Evolutionary conservation across 1,284 basidiomycete species (phyloP).

Genomic region (Trichosporon asahii): DNA sequence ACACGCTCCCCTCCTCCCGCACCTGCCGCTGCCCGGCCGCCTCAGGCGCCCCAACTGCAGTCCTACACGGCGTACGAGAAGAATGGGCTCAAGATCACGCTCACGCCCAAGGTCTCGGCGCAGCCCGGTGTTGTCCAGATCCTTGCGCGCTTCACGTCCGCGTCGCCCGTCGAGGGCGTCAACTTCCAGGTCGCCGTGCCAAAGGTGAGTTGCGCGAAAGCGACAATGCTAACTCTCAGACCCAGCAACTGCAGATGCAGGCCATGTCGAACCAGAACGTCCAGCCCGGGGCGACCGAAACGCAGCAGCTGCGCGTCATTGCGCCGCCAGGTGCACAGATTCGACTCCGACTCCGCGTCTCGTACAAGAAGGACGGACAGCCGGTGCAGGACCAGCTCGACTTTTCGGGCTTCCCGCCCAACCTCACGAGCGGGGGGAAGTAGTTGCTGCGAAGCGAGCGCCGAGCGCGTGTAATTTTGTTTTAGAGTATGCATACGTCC

Average conservation of each 20-base stretch:
- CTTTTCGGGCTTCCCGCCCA: constrained; percentile 82
- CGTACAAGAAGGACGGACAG: constrained; percentile 67
- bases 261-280: constrained; percentile 88
- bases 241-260: constrained; percentile 96
- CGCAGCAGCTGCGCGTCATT: constrained; percentile 90
- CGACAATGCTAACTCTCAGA: constrained; percentile 57
- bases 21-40: constrained; percentile 23
- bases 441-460: not conserved
- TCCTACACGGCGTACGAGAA: constrained; percentile 87
- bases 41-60: constrained; percentile 57
- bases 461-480: not conserved
- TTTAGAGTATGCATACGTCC: constrained; percentile 11
- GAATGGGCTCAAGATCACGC: constrained; percentile 80
- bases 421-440: constrained; percentile 58
- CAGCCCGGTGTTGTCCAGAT: constrained; percentile 87
- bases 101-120: constrained; percentile 78
- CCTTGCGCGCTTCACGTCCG: constrained; percentile 77
- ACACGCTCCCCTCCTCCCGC: constrained; percentile 17
- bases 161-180: constrained; percentile 62
- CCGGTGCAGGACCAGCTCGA: constrained; percentile 88
- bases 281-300: constrained; percentile 74
- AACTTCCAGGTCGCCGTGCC: constrained; percentile 98
- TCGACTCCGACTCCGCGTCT: constrained; percentile 79
- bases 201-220: constrained; percentile 61
- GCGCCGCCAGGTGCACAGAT: constrained; percentile 80